A percentile compares a stretch with the other conserved stretches of the same genome.
Conservation (phyloP, 2,329 filamentous ascomycete species). For the Mycosphaerella sp. region DNA sequence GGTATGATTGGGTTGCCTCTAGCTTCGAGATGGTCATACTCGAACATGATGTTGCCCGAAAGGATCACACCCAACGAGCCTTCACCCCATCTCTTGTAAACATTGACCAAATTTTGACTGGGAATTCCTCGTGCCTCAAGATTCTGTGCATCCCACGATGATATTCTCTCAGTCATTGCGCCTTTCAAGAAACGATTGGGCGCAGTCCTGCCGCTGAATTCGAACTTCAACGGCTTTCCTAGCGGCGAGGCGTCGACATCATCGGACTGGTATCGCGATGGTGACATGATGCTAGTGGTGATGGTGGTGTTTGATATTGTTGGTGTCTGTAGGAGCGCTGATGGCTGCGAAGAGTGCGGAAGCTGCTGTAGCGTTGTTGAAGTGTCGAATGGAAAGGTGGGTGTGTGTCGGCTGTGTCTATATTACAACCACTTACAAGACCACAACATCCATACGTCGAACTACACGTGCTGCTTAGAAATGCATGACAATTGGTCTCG, state of each 20-base stretch:
- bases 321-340: too few species aligned
- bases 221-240: constrained; percentile 41
- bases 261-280: constrained; percentile 1
- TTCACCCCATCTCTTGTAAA: constrained; percentile 58
- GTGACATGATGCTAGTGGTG: background rate
- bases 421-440: background rate
- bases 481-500: background rate
- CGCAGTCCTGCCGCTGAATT: constrained; percentile 49
- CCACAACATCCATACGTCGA: background rate
- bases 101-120: constrained; percentile 48
- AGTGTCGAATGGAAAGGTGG: background rate
- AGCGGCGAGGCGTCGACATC: constrained; percentile 36
- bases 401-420: background rate
- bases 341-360: background rate
- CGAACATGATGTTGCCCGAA: constrained; percentile 55
- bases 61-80: constrained; percentile 52
- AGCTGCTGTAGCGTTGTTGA: background rate
- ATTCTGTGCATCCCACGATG: constrained; percentile 54
- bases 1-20: constrained; percentile 54
- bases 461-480: background rate
- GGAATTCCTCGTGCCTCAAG: constrained; percentile 50
- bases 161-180: constrained; percentile 60
- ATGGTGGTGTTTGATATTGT: too few species aligned
- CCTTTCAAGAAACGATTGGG: constrained; percentile 63
- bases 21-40: constrained; percentile 13